A percentile compares a stretch with the other conserved stretches of the same genome.
phyloP scores from a whole-genome alignment of 73 alveolate genomes.

The Breviolum minutum region DNA sequence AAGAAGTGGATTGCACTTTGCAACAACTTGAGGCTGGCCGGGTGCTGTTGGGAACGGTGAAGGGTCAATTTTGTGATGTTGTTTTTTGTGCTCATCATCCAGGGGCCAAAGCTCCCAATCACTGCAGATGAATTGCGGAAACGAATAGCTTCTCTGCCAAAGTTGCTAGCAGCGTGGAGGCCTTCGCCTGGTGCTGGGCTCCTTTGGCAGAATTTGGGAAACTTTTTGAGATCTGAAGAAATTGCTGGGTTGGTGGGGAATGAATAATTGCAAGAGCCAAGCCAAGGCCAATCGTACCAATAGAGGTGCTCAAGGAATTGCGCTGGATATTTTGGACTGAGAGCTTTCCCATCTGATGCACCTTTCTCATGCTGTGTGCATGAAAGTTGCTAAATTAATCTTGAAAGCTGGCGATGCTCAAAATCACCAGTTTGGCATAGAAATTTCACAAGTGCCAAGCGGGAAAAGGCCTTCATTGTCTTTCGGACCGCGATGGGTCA shows the following conservation, averaged over 20 bases:
- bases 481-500: too few relatives aligned
- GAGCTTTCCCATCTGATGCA: too few relatives aligned
- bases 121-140: conserved; percentile 6
- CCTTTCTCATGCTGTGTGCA: too few relatives aligned
- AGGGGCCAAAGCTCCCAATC: conserved; percentile 18
- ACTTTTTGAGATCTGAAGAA: not conserved
- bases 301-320: conserved; percentile 11
- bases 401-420: too few relatives aligned
- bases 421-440: too few relatives aligned
- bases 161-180: not conserved
- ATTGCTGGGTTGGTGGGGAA: not conserved
- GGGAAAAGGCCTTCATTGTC: too few relatives aligned
- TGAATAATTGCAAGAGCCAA: not conserved
- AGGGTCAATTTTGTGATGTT: not conserved
- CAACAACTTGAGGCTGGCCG: not conserved
- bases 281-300: conserved; percentile 35
- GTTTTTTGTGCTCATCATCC: not conserved
- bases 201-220: not conserved
- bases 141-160: not conserved
- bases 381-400: too few relatives aligned
- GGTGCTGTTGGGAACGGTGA: not conserved
- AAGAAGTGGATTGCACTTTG: conserved; percentile 4
- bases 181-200: conserved; percentile 13
- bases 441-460: too few relatives aligned
- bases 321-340: not conserved